These are phyloP conservation scores for Tolypocladium nubicola DNA, from an alignment of 2,329 filamentous ascomycete genomes.

Conservation along the genomic window DNA sequence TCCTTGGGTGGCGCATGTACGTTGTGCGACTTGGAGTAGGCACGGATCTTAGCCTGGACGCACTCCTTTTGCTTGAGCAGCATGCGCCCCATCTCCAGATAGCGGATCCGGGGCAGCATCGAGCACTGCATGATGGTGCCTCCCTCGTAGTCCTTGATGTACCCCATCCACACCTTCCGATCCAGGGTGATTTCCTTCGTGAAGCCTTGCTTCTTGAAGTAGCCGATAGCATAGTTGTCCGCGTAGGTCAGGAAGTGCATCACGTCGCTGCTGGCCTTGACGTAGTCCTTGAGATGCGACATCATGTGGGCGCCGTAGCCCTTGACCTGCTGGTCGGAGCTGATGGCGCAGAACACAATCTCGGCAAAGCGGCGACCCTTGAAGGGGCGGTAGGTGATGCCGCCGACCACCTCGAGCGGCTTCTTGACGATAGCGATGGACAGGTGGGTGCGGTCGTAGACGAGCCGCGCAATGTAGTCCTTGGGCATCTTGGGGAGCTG, in stretches of 20 bases:
- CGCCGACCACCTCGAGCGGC: conserved; percentile 87
- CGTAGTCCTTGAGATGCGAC: conserved; percentile 96
- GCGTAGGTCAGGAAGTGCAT: conserved; percentile 99
- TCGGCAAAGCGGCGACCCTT: conserved; percentile 88
- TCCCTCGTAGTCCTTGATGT: conserved; percentile 98
- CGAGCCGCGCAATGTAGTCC: conserved; percentile 93
- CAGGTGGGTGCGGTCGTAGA: conserved; percentile 93
- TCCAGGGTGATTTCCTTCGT: conserved; percentile 96
- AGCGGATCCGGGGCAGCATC: conserved; percentile 91
- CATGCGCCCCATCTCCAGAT: conserved; percentile 88
- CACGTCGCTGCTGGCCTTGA: conserved; percentile 90
- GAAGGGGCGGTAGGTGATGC: conserved; percentile 94
- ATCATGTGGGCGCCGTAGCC: conserved; percentile 96
- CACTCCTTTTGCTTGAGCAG: conserved; percentile 94
- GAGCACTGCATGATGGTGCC: conserved; percentile 99
- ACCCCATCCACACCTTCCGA: conserved; percentile 92
- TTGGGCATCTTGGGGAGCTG: conserved; percentile 99
- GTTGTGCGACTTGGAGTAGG: conserved; percentile 79
- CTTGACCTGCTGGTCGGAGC: conserved; percentile 96
- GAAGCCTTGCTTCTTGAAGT: conserved; percentile 98
- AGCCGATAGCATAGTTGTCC: conserved; percentile 97
- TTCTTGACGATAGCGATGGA: conserved; percentile 98
- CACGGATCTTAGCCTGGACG: conserved; percentile 88
- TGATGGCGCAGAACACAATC: conserved; percentile 97
- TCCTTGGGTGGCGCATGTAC: conserved; percentile 76